Evolutionary conservation across 2,329 filamentous ascomycete genomes (phyloP), one percentile per base, ranked within the genome.

Genomic region (Leptographium wingfieldii): DNA sequence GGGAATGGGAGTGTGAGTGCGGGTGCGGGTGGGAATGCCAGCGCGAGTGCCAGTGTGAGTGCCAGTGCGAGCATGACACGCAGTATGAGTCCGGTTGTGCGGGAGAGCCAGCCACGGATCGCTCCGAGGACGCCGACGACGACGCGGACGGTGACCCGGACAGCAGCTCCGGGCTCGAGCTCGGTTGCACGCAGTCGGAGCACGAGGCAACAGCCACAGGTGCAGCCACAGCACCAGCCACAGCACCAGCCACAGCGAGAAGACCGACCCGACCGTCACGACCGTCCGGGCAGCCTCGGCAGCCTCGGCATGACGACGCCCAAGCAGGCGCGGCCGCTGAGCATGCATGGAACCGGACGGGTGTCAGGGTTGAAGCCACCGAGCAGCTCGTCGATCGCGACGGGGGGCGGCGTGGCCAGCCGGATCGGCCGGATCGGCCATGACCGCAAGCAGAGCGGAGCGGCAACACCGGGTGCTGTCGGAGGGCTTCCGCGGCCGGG

Each of bases 351-450:
- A 56, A 57, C 58, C 3, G 60, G 61, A 7, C 62, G 64, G 2
- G 10, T 63, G 3, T 82, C 81, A 4, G 84, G 84, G 2, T 73
- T 90, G 16, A 75, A 82, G 59, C 81, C 84, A 5, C 86, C 87
- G 0, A 78, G 76, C 6, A 77, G 77, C 10, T 69, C 73, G 22
- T 56, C 59, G 12, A 60, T 59, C 25, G 58, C 73, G 29, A n/a
- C 29, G 16, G 46, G 33, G 10, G 31, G 33, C 22, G 31, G 33
- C 74, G 1, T 69, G 74, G 11, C 69, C 77, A 81, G 78, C 64
- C 76, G 76, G 55, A 76, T 77, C 57, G 76, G 75, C 3, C 72
- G 77, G 3, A 68, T 71, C 12, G 69, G 72, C 35, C 75, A 77
- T 61, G 77, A 79, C 65, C 69, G 77, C 58, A 74, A 73, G 53